Evolutionary conservation across 2,329 filamentous ascomycete genomes (phyloP).

Genomic region (Paraphaeosphaeria minitans): DNA sequence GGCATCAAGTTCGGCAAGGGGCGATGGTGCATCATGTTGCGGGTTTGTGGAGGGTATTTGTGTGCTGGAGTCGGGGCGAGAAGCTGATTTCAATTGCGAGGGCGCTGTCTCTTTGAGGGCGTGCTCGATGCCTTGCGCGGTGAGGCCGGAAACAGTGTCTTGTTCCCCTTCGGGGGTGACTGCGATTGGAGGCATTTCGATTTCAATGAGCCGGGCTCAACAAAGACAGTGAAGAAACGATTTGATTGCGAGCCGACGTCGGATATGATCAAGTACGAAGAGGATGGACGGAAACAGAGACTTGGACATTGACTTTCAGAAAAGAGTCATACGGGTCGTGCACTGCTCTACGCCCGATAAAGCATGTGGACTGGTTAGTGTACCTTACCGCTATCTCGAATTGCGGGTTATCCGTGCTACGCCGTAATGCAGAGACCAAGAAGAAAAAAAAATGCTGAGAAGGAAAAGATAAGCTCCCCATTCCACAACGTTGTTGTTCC

Average conservation of each 20-base stretch:
- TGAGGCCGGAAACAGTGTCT: constrained; percentile 37
- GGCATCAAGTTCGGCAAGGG: constrained; percentile 47
- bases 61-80: constrained; percentile 31
- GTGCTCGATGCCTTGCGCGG: constrained; percentile 38
- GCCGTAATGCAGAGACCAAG: not conserved
- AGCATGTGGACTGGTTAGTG: not conserved
- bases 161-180: constrained; percentile 36
- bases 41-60: constrained; percentile 27
- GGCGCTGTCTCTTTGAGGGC: constrained; percentile 38
- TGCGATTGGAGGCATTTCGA: constrained; percentile 39
- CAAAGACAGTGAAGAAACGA: not conserved
- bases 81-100: constrained; percentile 33
- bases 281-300: not conserved
- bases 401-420: not conserved
- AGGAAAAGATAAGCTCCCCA: not conserved
- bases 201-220: not conserved
- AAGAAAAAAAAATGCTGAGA: not conserved
- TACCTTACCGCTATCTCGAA: not conserved
- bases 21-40: constrained; percentile 13
- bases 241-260: not conserved
- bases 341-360: not conserved
- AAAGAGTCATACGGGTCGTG: not conserved
- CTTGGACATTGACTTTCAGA: not conserved
- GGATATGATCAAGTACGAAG: not conserved
- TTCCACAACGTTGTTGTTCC: not conserved